Evolutionary conservation across 2,329 filamentous ascomycete genomes (phyloP), one percentile per base, ranked within the genome.

Genomic region (Aspergillus persii): DNA sequence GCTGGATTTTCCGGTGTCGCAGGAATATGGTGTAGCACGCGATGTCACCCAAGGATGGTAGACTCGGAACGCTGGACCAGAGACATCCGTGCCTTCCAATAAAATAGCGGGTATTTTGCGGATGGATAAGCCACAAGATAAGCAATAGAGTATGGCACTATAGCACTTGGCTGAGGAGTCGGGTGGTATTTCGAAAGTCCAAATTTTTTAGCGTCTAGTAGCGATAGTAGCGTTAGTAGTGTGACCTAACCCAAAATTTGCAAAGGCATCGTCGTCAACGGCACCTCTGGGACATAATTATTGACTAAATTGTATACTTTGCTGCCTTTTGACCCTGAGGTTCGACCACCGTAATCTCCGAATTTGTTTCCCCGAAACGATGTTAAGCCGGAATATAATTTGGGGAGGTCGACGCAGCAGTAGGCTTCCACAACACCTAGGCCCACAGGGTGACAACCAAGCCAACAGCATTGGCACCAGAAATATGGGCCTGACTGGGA

Each of bases 301-400:
- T 41, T n/a, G n/a, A n/a, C 15, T 15, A 41, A 15, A 41, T 3
- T 7, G 15, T 41, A 15, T 4, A 12, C 12, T n/a, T 41, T 18
- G 36, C 36, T 41, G 36, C 36, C 12, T 41, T 41, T 15, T 15
- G 36, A 41, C 36, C 7, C 12, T 41, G 36, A 7, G n/a, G 2
- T 41, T 41, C 15, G 36, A 41, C 36, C 6, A 41, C 36, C 3
- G 36, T 41, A 3, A 6, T 41, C 5, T 41, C 12, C 36, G 36
- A 41, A 41, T 41, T 5, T n/a, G 36, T 15, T 41, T 41, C 36
- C 15, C 15, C 1, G 36, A 41, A 23, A 23, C 18, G 18, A 23
- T 23, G 18, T 23, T 7, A 70, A 61, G 2, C 67, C 68, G 26
- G 68, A 69, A 51, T 69, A 70, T 50, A 69, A 71, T 33, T 65